Percentiles rank a stretch among this genome's conserved stretches.
Conservation (phyloP, 805 yeast species). For the Starmerella roubikii region DNA sequence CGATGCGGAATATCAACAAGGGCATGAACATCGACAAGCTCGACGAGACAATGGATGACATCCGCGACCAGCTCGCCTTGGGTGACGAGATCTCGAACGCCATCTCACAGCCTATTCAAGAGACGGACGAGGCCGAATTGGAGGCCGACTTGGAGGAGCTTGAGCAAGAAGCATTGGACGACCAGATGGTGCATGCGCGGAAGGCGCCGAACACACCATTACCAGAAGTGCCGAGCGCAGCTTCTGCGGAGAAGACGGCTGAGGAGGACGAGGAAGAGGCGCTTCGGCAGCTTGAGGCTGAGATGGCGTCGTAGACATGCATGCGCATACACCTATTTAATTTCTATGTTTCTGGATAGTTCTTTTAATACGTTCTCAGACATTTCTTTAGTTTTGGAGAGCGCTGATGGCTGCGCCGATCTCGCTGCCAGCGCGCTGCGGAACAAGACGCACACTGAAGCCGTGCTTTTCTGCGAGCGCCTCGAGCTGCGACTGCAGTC, state of each 20-base stretch:
- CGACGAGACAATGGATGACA: constrained; percentile 95
- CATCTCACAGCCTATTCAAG: constrained; percentile 86
- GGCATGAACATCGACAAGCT: constrained; percentile 93
- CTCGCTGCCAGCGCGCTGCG: constrained; percentile 18
- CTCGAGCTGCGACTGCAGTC: constrained; percentile 5
- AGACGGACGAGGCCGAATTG: constrained; percentile 72
- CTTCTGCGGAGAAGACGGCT: constrained; percentile 15
- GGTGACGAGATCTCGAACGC: constrained; percentile 95
- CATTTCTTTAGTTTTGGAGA: no score
- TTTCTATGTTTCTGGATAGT: no score
- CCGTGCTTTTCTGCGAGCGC: constrained; percentile 1
- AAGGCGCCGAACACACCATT: constrained; percentile 27
- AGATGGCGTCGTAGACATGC: constrained; percentile 27
- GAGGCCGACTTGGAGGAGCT: constrained; percentile 85
- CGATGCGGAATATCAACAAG: constrained; percentile 92
- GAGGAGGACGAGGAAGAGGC: constrained; percentile 34
- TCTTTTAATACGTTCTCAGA: no score
- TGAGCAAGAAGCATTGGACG: constrained; percentile 67
- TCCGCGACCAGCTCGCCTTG: constrained; percentile 89
- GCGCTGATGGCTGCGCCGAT: constrained; percentile 16
- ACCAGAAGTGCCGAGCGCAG: constrained; percentile 23
- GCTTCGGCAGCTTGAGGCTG: constrained; percentile 31
- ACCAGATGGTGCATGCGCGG: constrained; percentile 38
- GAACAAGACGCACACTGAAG: constrained; percentile 8
- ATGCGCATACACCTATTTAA: no score